phyloP scores from a whole-genome alignment of 139 green algal species.

The Picochlorum sp. region DNA sequence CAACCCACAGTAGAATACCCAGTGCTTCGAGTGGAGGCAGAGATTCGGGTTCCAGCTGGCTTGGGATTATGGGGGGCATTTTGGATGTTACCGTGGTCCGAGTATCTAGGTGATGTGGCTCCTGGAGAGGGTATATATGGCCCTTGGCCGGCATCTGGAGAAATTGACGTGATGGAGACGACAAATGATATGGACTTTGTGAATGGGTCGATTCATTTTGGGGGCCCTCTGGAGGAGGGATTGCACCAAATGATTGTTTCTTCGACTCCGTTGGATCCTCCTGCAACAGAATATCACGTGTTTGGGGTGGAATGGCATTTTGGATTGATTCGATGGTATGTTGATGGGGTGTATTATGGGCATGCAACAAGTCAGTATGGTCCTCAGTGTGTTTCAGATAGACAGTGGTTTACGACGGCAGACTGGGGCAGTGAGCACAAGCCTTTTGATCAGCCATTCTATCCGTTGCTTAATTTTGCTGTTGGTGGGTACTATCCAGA shows the following conservation, averaged over 20 bases:
- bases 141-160: conserved; percentile 14
- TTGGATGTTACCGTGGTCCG: conserved; percentile 18
- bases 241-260: too few species aligned
- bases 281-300: conserved; percentile 4
- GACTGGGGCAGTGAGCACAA: neutral
- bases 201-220: conserved; percentile 10
- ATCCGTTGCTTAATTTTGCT: conserved; percentile 41
- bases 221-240: neutral
- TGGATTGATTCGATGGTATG: conserved; percentile 8
- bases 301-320: conserved; percentile 14
- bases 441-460: conserved; percentile 37
- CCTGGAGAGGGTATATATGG: conserved; percentile 16
- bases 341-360: conserved; percentile 4
- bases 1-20: neutral
- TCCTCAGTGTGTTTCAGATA: neutral
- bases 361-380: neutral
- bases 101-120: neutral
- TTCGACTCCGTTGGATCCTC: neutral
- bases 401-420: neutral
- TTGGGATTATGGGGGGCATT: conserved; percentile 22
- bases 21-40: conserved; percentile 8
- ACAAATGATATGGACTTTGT: conserved; percentile 9
- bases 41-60: conserved; percentile 7
- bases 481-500: conserved; percentile 28
- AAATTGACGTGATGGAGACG: conserved; percentile 26